phyloP scores from a whole-genome alignment of 441 rosid species.

The Erodium texanum region DNA sequence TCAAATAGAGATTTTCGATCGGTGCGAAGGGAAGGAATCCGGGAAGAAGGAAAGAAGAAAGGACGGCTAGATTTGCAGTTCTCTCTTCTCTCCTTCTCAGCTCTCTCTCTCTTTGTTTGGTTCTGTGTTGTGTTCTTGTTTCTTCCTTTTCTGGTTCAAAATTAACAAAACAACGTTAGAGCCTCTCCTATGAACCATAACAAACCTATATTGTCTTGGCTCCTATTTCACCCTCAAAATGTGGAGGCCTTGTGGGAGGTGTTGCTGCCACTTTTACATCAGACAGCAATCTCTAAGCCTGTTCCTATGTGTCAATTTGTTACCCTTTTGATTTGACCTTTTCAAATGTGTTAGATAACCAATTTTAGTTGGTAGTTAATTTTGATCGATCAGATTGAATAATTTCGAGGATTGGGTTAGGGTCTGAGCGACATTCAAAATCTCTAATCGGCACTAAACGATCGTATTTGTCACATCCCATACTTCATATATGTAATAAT shows the following conservation, averaged over 20 bases:
- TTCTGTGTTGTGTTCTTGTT: background rate
- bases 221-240: background rate
- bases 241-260: background rate
- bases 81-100: background rate
- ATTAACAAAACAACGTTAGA: background rate
- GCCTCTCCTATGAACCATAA: background rate
- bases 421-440: no score
- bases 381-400: no score
- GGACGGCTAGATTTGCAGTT: background rate
- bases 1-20: conserved; percentile 2
- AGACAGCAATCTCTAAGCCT: background rate
- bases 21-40: background rate
- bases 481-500: no score
- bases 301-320: background rate
- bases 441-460: no score
- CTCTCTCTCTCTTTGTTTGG: background rate
- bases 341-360: background rate
- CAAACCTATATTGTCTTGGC: background rate
- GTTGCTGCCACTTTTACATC: no score
- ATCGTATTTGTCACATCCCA: no score
- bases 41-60: background rate
- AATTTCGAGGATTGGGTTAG: no score
- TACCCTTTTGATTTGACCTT: background rate
- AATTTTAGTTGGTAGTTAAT: background rate
- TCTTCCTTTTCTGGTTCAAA: background rate